Evolutionary conservation across 129 eudicot genomes (phyloP).

Genomic region (Flaveria robusta): DNA sequence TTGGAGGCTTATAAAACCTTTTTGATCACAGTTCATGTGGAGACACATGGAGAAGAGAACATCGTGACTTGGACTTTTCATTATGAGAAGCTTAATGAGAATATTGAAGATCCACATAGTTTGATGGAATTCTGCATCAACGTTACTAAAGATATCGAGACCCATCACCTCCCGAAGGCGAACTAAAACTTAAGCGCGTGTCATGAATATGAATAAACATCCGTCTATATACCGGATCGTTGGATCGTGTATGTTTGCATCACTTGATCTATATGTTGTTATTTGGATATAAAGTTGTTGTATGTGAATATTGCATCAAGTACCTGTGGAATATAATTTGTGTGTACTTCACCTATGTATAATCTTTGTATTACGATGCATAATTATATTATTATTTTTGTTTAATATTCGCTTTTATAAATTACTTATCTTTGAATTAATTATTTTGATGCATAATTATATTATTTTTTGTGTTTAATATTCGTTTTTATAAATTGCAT

Average conservation of each 20-base stretch:
- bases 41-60: slow-evolving; percentile 36
- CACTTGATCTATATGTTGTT: no score
- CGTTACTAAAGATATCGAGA: slow-evolving; percentile 57
- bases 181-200: background rate
- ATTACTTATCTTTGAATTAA: background rate
- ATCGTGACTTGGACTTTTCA: slow-evolving; percentile 56
- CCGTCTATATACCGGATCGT: background rate
- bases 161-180: slow-evolving; percentile 35
- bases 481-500: no score
- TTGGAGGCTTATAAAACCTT: slow-evolving; percentile 40
- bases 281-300: no score
- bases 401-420: no score
- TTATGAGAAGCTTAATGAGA: slow-evolving; percentile 50
- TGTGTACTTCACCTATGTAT: no score
- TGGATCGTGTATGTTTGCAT: background rate
- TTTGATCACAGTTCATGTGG: slow-evolving; percentile 41
- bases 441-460: background rate
- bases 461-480: no score
- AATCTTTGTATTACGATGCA: no score
- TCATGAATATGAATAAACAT: background rate
- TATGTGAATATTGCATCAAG: no score
- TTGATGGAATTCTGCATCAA: slow-evolving; percentile 40
- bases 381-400: no score
- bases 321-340: no score
- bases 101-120: slow-evolving; percentile 31